These are phyloP conservation scores for Dactylellina drechsleri DNA, from an alignment of 2,329 filamentous ascomycete genomes.

Conservation along the genomic window DNA sequence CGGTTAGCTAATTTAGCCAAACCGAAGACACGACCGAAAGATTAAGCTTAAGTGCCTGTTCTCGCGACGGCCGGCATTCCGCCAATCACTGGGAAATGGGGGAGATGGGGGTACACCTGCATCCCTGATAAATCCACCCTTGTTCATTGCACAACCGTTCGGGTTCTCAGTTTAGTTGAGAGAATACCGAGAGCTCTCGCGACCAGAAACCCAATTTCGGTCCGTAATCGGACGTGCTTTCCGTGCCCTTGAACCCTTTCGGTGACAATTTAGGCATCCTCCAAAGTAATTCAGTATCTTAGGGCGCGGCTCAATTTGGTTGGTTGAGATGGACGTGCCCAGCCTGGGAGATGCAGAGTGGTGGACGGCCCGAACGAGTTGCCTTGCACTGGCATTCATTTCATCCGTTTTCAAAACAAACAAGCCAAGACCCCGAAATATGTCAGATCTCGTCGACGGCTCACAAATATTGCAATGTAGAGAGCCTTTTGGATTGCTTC, in stretches of 20 bases:
- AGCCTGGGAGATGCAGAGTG: too few species aligned
- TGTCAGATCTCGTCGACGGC: too few species aligned
- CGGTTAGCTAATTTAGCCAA: slow-evolving; percentile 54
- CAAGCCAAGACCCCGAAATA: neutral
- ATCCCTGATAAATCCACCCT: neutral
- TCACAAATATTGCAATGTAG: too few species aligned
- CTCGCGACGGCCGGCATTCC: slow-evolving; percentile 41
- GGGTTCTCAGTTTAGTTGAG: slow-evolving; percentile 5
- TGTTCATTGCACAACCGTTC: neutral
- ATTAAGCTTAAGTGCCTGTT: slow-evolving; percentile 47
- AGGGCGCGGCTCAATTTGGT: too few species aligned
- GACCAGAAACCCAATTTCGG: slow-evolving; percentile 21
- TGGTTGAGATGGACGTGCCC: too few species aligned
- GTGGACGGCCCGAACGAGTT: too few species aligned
- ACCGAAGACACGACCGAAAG: neutral
- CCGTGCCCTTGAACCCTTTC: neutral
- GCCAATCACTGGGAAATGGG: slow-evolving; percentile 9
- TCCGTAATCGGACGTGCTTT: slow-evolving; percentile 39
- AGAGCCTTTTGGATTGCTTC: too few species aligned
- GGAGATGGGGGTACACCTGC: slow-evolving; percentile 3
- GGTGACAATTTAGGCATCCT: slow-evolving; percentile 22
- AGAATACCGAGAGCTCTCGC: slow-evolving; percentile 1
- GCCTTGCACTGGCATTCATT: neutral
- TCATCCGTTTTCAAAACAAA: too few species aligned
- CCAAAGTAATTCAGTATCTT: neutral